Evolutionary conservation across 805 yeast genomes (phyloP).

Genomic region (Isabelozyma gotoi): DNA sequence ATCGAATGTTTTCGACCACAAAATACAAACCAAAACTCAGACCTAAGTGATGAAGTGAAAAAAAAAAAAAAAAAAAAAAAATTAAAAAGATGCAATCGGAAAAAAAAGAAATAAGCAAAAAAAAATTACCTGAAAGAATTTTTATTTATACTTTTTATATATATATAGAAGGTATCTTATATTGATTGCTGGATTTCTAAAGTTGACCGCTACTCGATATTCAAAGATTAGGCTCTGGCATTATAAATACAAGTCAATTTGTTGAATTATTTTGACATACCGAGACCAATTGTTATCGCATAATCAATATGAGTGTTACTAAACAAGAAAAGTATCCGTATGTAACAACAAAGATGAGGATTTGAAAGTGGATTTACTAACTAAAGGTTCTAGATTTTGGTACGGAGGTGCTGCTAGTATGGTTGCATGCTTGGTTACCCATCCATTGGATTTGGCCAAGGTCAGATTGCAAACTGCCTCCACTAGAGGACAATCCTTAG

Average conservation of each 20-base stretch:
- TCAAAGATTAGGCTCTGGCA: neutral
- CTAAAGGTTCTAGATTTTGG: conserved; percentile 44
- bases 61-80: no score
- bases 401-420: conserved; percentile 70
- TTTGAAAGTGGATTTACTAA: neutral
- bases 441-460: conserved; percentile 84
- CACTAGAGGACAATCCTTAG: conserved; percentile 60
- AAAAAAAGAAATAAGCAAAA: neutral
- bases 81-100: neutral
- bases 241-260: neutral
- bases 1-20: no score
- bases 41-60: neutral
- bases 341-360: neutral
- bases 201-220: neutral
- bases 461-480: conserved; percentile 82
- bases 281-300: neutral
- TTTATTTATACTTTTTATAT: neutral
- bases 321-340: conserved; percentile 1
- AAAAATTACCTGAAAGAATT: no score
- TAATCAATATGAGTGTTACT: neutral
- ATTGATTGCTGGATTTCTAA: neutral
- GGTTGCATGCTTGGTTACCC: conserved; percentile 67
- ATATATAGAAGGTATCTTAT: no score
- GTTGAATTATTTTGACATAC: neutral
- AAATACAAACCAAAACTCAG: no score